Conservation (phyloP, 176 grass and related monocot species). For the Puccinellia tenuiflora region DNA sequence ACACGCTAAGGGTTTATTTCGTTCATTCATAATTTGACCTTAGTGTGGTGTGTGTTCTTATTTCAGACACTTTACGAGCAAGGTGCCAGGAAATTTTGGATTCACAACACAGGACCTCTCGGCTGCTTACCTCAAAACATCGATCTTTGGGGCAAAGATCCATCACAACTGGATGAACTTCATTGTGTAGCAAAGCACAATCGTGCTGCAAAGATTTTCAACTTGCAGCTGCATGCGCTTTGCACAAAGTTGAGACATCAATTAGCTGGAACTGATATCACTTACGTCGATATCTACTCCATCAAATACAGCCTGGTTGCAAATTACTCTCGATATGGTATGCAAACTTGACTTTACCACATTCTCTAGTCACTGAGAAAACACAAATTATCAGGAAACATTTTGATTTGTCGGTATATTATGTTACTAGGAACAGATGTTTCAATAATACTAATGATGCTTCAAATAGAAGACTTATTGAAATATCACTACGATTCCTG, state of each 20-base stretch:
- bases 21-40: neutral
- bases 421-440: neutral
- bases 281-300: slow-evolving; percentile 86
- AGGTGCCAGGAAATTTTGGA: slow-evolving; percentile 99
- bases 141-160: slow-evolving; percentile 73
- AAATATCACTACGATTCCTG: slow-evolving; percentile 3
- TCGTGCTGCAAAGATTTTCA: slow-evolving; percentile 80
- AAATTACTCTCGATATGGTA: slow-evolving; percentile 94
- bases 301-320: slow-evolving; percentile 75
- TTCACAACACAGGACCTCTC: slow-evolving; percentile 95
- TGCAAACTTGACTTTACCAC: slow-evolving; percentile 9
- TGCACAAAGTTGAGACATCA: slow-evolving; percentile 68
- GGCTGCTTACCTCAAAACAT: slow-evolving; percentile 96
- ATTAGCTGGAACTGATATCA: slow-evolving; percentile 64
- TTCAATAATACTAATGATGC: neutral
- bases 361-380: neutral
- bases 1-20: neutral
- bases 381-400: neutral
- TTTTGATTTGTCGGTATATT: neutral
- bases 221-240: slow-evolving; percentile 80
- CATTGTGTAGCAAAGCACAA: slow-evolving; percentile 88
- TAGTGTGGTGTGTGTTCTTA: neutral
- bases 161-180: slow-evolving; percentile 65
- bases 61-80: slow-evolving; percentile 79
- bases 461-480: neutral